Conservation (phyloP, 2,329 filamentous ascomycete genomes). For the Cyanodermella asteris region DNA sequence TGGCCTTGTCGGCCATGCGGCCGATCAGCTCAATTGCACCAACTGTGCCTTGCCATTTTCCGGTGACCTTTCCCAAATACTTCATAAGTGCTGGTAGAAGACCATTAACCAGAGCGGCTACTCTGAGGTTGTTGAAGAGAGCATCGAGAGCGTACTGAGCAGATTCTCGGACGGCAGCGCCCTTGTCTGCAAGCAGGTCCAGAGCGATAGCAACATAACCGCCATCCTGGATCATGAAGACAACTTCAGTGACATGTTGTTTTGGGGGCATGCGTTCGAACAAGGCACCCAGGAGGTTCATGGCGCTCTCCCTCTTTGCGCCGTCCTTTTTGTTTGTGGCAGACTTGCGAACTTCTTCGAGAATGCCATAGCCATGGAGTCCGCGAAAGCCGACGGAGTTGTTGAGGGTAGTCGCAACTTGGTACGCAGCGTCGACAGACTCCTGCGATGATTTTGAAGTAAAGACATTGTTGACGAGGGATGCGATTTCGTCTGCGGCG, state of each 20-base stretch:
- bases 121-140: constrained; percentile 54
- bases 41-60: constrained; percentile 94
- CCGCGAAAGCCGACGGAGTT: constrained; percentile 44
- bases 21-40: constrained; percentile 68
- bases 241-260: constrained; percentile 56
- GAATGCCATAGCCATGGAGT: constrained; percentile 36
- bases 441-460: constrained; percentile 44
- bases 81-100: constrained; percentile 53
- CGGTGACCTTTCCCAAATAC: constrained; percentile 65
- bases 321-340: constrained; percentile 87
- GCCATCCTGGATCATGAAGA: constrained; percentile 64
- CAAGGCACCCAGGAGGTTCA: constrained; percentile 83
- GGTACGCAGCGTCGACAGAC: constrained; percentile 47
- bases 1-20: constrained; percentile 85
- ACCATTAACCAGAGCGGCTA: constrained; percentile 65
- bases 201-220: constrained; percentile 51
- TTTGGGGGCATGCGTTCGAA: constrained; percentile 71
- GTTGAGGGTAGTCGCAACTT: constrained; percentile 39
- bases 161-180: constrained; percentile 65
- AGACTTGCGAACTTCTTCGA: constrained; percentile 49
- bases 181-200: constrained; percentile 79
- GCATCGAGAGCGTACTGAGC: constrained; percentile 88
- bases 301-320: constrained; percentile 64
- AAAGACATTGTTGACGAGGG: constrained; percentile 46
- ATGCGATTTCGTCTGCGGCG: constrained; percentile 41